Base-by-base conservation (phyloP, 345 rosid genomes). In the Euphorbia peplus region DNA sequence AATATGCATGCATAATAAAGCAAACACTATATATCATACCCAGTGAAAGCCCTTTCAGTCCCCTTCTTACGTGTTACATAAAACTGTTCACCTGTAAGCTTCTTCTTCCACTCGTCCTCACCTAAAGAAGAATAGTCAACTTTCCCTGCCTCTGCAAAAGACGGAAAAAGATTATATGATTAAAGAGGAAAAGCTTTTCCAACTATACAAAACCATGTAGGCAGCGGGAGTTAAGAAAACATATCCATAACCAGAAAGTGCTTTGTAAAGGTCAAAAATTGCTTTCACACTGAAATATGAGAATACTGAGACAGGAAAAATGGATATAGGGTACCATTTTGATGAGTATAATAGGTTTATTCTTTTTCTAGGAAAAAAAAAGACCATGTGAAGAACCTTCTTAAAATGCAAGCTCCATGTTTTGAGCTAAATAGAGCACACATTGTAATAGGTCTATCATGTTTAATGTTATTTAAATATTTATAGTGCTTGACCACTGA, bases 11-110 rank as follows among this genome's bases (percentile, higher is more conserved):
- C 1, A 46, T 19, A 16, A n/a, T n/a, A n/a, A n/a, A n/a, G 42
- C 12, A 68, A 8, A 24, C 24, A 47, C 11, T 13, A 63, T 41
- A 12, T 26, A 80, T 57, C 79, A 67, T 87, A 90, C 98, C 97
- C 97, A 10, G 86, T 82, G 78, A 93, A 93, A 44, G 98, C 98
- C 80, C 92, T 80, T 77, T 93, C 98, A 0, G 97, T 90, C 9
- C 98, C 97, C 62, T 93, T 89, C 32, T 88, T 88, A 28, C 97
- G 85, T 19, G 98, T 81, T 63, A 90, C 47, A 74, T 88, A 81
- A 66, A 82, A 91, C 62, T 93, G 97, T 72, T 93, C 84, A 0
- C 71, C 69, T 61, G 90, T 83, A 4, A 93, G 98, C 64, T 75
- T 76, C 77, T 78, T 83, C 87, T 89, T 89, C 97, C 87, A 86